A percentile compares a stretch with the other conserved stretches of the same genome.
These are phyloP conservation scores for Nothophytophthora sp. DNA, from an alignment of 352 stramenopile species.

Conservation along the genomic window DNA sequence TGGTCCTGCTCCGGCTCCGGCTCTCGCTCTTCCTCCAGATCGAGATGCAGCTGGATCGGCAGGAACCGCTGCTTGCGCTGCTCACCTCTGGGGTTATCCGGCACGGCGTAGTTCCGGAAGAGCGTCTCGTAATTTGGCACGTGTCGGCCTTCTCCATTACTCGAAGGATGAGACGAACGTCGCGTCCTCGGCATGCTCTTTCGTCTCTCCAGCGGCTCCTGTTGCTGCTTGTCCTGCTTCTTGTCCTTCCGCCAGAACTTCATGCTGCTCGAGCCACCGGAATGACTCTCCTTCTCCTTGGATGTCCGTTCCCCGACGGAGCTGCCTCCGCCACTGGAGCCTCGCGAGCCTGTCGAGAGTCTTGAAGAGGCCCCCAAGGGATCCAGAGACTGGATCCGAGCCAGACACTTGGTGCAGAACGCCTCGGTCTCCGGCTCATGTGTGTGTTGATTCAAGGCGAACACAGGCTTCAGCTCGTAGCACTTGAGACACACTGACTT, in stretches of 20 bases:
- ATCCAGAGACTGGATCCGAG: constrained; percentile 14
- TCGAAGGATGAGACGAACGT: constrained; percentile 9
- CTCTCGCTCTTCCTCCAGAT: constrained; percentile 11
- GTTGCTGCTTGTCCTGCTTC: background rate
- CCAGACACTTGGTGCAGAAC: constrained; percentile 48
- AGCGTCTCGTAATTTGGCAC: constrained; percentile 49
- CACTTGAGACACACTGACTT: constrained; percentile 49
- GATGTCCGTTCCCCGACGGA: constrained; percentile 20
- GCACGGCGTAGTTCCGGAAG: constrained; percentile 32
- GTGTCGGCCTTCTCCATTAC: constrained; percentile 1
- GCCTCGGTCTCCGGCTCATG: constrained; percentile 29
- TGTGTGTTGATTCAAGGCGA: constrained; percentile 33
- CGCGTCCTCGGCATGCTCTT: constrained; percentile 8
- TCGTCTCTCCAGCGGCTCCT: background rate
- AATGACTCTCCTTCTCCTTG: constrained; percentile 15
- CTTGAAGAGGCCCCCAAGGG: background rate
- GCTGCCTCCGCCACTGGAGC: constrained; percentile 13
- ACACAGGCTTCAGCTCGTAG: constrained; percentile 29
- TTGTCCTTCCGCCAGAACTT: constrained; percentile 30
- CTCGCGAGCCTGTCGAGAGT: background rate
- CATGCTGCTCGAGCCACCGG: constrained; percentile 12
- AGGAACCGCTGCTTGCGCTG: background rate
- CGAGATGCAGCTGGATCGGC: background rate
- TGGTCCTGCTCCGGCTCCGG: constrained; percentile 20
- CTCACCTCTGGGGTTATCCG: constrained; percentile 11